Conservation (phyloP, 768 basidiomycete genomes). For the Pleurotus ostreatus region DNA sequence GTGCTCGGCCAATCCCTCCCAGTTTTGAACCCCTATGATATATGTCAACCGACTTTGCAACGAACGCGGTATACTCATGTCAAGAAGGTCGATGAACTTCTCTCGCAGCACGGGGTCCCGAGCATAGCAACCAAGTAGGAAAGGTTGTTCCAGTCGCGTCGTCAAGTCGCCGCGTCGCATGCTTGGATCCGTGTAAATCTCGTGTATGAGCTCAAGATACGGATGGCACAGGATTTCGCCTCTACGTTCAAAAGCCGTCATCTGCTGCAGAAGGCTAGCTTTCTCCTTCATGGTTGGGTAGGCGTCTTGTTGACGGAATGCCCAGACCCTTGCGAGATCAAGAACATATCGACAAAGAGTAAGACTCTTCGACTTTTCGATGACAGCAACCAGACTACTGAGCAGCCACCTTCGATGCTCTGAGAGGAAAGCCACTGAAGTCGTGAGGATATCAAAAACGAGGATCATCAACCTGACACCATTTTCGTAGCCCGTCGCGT, state of each 20-base stretch:
- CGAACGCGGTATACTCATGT: constrained; percentile 81
- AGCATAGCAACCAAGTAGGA: constrained; percentile 87
- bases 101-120: constrained; percentile 76
- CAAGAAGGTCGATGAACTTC: constrained; percentile 85
- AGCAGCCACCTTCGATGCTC: constrained; percentile 85
- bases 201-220: constrained; percentile 87
- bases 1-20: constrained; percentile 88
- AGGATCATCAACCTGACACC: constrained; percentile 63
- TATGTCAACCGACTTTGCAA: constrained; percentile 82
- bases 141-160: constrained; percentile 86
- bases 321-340: constrained; percentile 85
- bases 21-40: constrained; percentile 88
- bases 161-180: constrained; percentile 92
- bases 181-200: constrained; percentile 86
- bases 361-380: constrained; percentile 85
- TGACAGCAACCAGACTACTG: constrained; percentile 70
- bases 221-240: constrained; percentile 76
- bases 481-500: constrained; percentile 48
- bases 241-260: constrained; percentile 78
- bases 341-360: constrained; percentile 81
- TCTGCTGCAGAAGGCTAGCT: constrained; percentile 81
- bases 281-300: constrained; percentile 97
- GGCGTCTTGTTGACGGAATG: constrained; percentile 77
- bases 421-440: constrained; percentile 74
- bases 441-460: constrained; percentile 85